These are phyloP conservation scores for Byssothecium circinans DNA, from an alignment of 2,329 filamentous ascomycete genomes.

Conservation along the genomic window DNA sequence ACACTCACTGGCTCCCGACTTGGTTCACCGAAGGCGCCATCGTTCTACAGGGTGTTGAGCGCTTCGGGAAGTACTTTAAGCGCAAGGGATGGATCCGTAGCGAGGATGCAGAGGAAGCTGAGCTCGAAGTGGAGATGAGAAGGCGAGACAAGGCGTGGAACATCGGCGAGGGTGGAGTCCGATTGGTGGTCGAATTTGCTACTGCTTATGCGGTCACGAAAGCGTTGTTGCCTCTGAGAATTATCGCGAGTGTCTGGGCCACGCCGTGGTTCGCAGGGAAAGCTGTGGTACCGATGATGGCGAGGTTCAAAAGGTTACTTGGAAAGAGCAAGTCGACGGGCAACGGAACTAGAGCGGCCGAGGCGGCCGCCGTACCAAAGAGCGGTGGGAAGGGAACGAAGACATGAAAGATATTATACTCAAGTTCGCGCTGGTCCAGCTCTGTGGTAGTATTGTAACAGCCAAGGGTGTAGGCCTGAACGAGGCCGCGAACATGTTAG, in stretches of 20 bases:
- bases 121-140: conserved; percentile 35
- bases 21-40: conserved; percentile 56
- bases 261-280: conserved; percentile 84
- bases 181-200: conserved; percentile 68
- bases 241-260: conserved; percentile 79
- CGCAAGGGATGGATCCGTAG: conserved; percentile 78
- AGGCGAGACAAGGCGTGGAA: conserved; percentile 43
- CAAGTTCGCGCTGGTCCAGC: too few species aligned
- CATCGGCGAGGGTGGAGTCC: conserved; percentile 51
- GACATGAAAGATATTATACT: too few species aligned
- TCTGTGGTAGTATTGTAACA: too few species aligned
- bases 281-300: conserved; percentile 31
- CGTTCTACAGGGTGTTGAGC: conserved; percentile 65
- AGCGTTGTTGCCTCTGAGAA: conserved; percentile 73
- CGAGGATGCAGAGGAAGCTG: conserved; percentile 51
- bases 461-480: too few species aligned
- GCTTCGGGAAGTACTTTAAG: conserved; percentile 75
- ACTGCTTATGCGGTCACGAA: conserved; percentile 93
- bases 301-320: conserved; percentile 45
- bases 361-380: conserved; percentile 35
- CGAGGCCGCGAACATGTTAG: too few species aligned
- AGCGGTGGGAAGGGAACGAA: conserved; percentile 12
- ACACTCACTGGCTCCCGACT: conserved; percentile 71
- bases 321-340: conserved; percentile 26
- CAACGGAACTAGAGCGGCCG: conserved; percentile 28